Conservation (phyloP, 1,284 basidiomycete species). For the Melampsora abietis-canadensis region DNA sequence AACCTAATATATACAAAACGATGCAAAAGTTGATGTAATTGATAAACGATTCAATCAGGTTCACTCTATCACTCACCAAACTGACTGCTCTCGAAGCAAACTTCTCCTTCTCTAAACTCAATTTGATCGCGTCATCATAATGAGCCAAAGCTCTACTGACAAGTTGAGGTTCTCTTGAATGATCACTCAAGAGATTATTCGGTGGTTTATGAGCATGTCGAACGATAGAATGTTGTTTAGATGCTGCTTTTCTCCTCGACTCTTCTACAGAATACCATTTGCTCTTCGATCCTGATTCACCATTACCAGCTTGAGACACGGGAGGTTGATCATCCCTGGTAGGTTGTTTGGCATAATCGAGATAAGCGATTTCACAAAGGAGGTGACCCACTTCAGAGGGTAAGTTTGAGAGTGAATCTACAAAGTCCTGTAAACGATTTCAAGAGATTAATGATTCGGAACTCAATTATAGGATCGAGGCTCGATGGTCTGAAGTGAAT, state of each 20-base stretch:
- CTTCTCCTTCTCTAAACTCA: constrained; percentile 41
- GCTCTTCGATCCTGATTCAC: constrained; percentile 28
- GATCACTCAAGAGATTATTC: constrained; percentile 41
- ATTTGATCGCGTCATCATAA: constrained; percentile 43
- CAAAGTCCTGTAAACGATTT: constrained; percentile 21
- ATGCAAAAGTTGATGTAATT: background rate
- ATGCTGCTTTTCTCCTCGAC: constrained; percentile 35
- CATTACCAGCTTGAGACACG: constrained; percentile 37
- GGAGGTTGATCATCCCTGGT: constrained; percentile 36
- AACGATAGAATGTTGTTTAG: constrained; percentile 39
- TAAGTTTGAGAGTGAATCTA: constrained; percentile 36
- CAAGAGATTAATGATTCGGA: background rate
- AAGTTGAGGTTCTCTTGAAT: constrained; percentile 31
- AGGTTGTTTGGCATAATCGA: constrained; percentile 42
- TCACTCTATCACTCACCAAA: constrained; percentile 3
- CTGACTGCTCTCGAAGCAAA: constrained; percentile 38
- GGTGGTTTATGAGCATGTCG: constrained; percentile 41
- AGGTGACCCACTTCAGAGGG: constrained; percentile 39
- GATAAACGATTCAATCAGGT: too few relatives aligned
- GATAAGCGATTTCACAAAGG: constrained; percentile 41
- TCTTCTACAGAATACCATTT: constrained; percentile 44
- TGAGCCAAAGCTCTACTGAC: constrained; percentile 35
- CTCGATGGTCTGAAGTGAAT: background rate
- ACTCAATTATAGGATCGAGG: background rate
- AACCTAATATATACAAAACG: background rate